Evolutionary conservation across 23 red algal species (phyloP).

Genomic region (Porphyridium purpureum): DNA sequence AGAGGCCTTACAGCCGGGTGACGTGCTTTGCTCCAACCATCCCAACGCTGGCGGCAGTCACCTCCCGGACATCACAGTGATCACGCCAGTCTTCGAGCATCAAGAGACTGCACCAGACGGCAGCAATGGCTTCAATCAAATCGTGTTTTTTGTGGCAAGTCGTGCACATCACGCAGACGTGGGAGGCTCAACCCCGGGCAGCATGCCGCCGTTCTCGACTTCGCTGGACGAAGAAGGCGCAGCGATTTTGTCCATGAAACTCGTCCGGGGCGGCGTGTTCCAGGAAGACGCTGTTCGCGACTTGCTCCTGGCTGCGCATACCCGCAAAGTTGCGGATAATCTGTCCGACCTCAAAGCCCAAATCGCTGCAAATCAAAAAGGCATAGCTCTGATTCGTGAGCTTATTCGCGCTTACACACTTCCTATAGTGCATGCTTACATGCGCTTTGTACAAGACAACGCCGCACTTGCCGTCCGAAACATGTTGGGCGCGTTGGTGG

Average conservation of each 20-base stretch:
- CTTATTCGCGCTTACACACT: constrained; percentile 38
- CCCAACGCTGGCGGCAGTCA: constrained; percentile 81
- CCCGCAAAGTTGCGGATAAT: constrained; percentile 68
- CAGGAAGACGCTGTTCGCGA: constrained; percentile 38
- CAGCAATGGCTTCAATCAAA: constrained; percentile 8
- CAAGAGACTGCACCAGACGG: no score
- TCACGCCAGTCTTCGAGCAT: constrained; percentile 91
- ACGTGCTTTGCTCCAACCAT: constrained; percentile 88
- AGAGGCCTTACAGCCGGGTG: constrained; percentile 54
- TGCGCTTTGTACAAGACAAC: constrained; percentile 71
- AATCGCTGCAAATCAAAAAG: constrained; percentile 92
- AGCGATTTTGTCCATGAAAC: constrained; percentile 60
- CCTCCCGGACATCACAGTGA: constrained; percentile 93
- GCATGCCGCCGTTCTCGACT: constrained; percentile 92
- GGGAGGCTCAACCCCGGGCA: constrained; percentile 81
- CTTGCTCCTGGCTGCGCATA: constrained; percentile 31
- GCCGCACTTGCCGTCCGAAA: constrained; percentile 41
- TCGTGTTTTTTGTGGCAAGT: constrained; percentile 84
- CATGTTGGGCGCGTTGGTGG: no score
- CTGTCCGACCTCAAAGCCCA: constrained; percentile 84
- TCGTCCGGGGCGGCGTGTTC: constrained; percentile 63
- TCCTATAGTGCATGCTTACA: constrained; percentile 49
- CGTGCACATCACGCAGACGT: constrained; percentile 94
- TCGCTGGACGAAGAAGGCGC: constrained; percentile 68
- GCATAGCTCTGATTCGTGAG: constrained; percentile 48